Percentiles rank a stretch among this genome's conserved stretches.
These are phyloP conservation scores for Populus tomentosa DNA, from an alignment of 441 rosid species.

Conservation along the genomic window DNA sequence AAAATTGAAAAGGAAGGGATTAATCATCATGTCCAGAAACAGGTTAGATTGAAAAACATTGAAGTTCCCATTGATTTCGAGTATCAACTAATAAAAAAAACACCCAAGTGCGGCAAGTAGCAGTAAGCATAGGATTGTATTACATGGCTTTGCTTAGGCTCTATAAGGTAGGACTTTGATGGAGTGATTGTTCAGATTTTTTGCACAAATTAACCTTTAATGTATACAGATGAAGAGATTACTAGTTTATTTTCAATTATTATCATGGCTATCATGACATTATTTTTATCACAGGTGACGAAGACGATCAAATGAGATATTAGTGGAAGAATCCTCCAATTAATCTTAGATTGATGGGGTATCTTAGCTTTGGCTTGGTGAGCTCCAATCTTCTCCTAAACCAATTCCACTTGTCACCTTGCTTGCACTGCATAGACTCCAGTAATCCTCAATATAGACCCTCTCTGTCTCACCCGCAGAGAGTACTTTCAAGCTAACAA, in stretches of 20 bases:
- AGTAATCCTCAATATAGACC: not conserved
- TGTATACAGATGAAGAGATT: not conserved
- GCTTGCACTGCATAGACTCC: not conserved
- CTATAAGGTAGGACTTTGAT: not conserved
- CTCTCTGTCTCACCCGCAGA: not conserved
- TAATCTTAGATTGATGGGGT: not conserved
- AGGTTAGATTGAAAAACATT: not conserved
- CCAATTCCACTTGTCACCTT: not conserved
- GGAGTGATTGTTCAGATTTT: not conserved
- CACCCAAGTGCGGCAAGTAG: not conserved
- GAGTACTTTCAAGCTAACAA: not conserved
- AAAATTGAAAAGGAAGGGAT: not conserved
- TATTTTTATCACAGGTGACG: not conserved
- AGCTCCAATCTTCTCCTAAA: not conserved
- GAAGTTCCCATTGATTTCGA: not conserved
- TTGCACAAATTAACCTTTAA: not conserved
- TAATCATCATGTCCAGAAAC: not conserved
- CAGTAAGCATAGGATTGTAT: not conserved
- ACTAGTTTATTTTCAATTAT: not conserved
- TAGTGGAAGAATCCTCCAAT: not conserved
- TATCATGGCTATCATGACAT: not conserved
- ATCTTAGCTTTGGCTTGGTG: not conserved
- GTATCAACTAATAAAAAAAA: not conserved
- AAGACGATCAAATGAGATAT: not conserved
- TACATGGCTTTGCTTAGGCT: not conserved